phyloP scores from a whole-genome alignment of 768 basidiomycete species.

The Leucocoprinus leucothites region DNA sequence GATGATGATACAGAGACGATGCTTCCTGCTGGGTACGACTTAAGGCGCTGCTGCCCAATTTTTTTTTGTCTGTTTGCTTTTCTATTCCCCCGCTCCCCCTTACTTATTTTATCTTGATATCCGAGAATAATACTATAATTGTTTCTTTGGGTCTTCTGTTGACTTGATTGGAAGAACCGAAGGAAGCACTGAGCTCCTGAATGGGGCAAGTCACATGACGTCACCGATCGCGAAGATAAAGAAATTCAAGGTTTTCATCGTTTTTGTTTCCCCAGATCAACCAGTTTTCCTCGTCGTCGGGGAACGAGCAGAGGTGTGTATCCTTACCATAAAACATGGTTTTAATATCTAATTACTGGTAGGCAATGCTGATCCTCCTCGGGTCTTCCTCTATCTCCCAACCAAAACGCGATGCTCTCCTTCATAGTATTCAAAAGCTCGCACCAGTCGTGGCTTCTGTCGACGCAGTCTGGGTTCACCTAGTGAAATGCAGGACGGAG shows the following conservation, averaged over 20 bases:
- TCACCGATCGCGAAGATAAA: conserved; percentile 1
- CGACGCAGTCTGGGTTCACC: conserved; percentile 85
- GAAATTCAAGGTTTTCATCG: neutral
- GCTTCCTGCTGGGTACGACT: too few relatives aligned
- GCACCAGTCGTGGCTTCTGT: conserved; percentile 58
- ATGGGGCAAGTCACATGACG: conserved; percentile 5
- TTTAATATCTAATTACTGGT: neutral
- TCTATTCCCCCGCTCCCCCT: too few relatives aligned
- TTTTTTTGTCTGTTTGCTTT: too few relatives aligned
- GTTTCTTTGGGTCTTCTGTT: too few relatives aligned
- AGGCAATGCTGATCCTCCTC: conserved; percentile 72
- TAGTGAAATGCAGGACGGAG: conserved; percentile 61
- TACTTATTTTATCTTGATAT: too few relatives aligned
- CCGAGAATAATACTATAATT: too few relatives aligned
- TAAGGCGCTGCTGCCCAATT: too few relatives aligned
- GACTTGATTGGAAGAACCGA: too few relatives aligned
- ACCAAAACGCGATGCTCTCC: conserved; percentile 65
- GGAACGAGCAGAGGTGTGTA: neutral
- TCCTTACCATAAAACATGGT: neutral
- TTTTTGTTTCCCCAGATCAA: neutral
- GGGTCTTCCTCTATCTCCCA: conserved; percentile 77
- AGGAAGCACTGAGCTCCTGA: too few relatives aligned
- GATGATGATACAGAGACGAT: too few relatives aligned
- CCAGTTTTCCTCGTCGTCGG: neutral
- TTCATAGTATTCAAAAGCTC: conserved; percentile 52